phyloP scores from a whole-genome alignment of 2,329 filamentous ascomycete species.

The Aspergillus tanneri region DNA sequence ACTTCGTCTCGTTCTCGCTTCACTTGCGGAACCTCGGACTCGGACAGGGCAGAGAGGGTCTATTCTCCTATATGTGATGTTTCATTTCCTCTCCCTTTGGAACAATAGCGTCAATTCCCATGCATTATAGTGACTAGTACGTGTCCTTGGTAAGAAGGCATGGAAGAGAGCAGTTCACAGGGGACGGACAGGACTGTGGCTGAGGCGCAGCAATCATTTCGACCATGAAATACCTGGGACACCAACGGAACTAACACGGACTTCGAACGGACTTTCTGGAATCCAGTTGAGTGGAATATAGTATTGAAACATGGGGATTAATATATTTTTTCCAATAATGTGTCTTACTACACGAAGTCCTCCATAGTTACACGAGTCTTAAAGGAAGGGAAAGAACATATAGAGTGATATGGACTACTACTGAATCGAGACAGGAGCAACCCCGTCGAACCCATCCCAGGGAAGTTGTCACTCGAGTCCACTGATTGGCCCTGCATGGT shows the following conservation, averaged over 20 bases:
- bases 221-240: too few relatives aligned
- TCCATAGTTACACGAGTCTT: background rate
- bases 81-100: background rate
- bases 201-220: too few relatives aligned
- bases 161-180: too few relatives aligned
- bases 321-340: too few relatives aligned
- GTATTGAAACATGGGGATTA: too few relatives aligned
- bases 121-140: too few relatives aligned
- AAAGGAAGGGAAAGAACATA: background rate
- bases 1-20: too few relatives aligned
- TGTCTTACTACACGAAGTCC: too few relatives aligned
- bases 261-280: background rate
- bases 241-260: background rate
- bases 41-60: background rate
- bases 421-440: background rate
- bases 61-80: background rate
- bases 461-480: background rate
- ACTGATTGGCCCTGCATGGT: conserved; percentile 14
- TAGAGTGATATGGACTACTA: too few relatives aligned
- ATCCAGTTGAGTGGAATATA: conserved; percentile 5
- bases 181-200: too few relatives aligned
- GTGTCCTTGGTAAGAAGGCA: too few relatives aligned
- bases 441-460: background rate
- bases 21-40: background rate
- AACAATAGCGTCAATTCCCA: background rate